Evolutionary conservation across 495 filamentous ascomycete genomes (phyloP).

Genomic region (Pseudevernia furfuracea): DNA sequence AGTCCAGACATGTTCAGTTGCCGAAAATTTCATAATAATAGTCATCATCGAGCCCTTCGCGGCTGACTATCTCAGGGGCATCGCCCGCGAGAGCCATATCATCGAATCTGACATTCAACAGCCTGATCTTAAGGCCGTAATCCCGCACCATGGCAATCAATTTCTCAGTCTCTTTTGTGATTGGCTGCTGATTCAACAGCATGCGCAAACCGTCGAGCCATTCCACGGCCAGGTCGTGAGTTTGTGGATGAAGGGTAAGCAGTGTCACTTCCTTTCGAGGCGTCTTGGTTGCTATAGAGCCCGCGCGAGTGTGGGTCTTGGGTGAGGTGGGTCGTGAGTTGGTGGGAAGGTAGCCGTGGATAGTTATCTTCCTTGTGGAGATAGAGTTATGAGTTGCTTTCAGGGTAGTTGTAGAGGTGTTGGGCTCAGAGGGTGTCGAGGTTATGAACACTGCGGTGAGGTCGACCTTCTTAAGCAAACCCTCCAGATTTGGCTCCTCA

Average conservation of each 20-base stretch:
- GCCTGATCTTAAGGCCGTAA: conserved; percentile 85
- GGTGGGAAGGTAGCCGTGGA: conserved; percentile 59
- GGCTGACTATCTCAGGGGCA: conserved; percentile 38
- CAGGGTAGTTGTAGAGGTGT: conserved; percentile 46
- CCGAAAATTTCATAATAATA: conserved; percentile 51
- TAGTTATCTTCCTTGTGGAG: conserved; percentile 80
- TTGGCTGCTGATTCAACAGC: conserved; percentile 88
- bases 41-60: conserved; percentile 47
- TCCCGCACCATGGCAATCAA: conserved; percentile 75
- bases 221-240: conserved; percentile 80
- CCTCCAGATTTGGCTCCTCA: conserved; percentile 63
- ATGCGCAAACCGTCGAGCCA: conserved; percentile 96
- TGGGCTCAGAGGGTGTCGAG: conserved; percentile 49
- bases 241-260: conserved; percentile 72
- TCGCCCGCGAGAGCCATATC: conserved; percentile 47
- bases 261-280: conserved; percentile 52
- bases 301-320: conserved; percentile 26
- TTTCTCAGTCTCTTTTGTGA: conserved; percentile 91
- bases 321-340: conserved; percentile 26
- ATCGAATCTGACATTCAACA: conserved; percentile 88
- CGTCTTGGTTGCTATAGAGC: conserved; percentile 29
- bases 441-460: conserved; percentile 84
- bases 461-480: conserved; percentile 76
- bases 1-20: conserved; percentile 23
- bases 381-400: conserved; percentile 38